Evolutionary conservation across 441 rosid genomes (phyloP), one percentile per base, ranked within the genome.

Genomic region (Brassica hybrid): DNA sequence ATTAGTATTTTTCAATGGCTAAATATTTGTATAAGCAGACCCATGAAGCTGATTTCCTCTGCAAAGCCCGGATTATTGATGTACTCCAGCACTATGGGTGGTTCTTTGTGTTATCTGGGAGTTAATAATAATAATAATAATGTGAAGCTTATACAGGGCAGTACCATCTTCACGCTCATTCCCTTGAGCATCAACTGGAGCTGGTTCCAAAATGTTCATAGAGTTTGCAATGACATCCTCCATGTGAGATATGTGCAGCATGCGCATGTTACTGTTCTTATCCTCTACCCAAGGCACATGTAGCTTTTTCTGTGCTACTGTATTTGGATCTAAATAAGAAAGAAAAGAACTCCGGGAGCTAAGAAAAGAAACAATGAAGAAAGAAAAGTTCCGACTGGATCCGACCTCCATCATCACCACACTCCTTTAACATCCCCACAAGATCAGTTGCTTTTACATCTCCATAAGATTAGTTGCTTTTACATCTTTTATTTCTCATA

Each of bases 211-310:
- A 80, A 95, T 95, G 71, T 89, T 80, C 99, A 95, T 95, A 0
- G 99, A 90, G 74, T 92, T 95, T 32, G 95, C 92, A 82, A 88
- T 79, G 8, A 93, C 85, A 82, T 93, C 98, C 62, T 88, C 88
- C 73, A 91, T 82, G 38, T 82, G 85, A 32, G 94, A 89, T 71
- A 93, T 89, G 74, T 85, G 86, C 52, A 93, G 85, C 98, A 93
- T 91, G 61, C 93, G 78, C 98, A 95, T 93, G 84, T 93, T 84
- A 72, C 96, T 78, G 57, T 93, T 91, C 86, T 88, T 93, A 84
- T 95, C 97, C 87, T 93, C 98, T 74, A 95, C 95, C 11, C 90
- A 86, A 12, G 97, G 97, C 54, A 95, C 95, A 83, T 90, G 90
- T 45, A 93, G 85, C 85, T 84, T 91, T 77, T 91, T 93, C 68